Evolutionary conservation across 192 early-diverging fungal genomes (phyloP), one percentile per base, ranked within the genome.

Genomic region (Phlyctochytrium planicorne): DNA sequence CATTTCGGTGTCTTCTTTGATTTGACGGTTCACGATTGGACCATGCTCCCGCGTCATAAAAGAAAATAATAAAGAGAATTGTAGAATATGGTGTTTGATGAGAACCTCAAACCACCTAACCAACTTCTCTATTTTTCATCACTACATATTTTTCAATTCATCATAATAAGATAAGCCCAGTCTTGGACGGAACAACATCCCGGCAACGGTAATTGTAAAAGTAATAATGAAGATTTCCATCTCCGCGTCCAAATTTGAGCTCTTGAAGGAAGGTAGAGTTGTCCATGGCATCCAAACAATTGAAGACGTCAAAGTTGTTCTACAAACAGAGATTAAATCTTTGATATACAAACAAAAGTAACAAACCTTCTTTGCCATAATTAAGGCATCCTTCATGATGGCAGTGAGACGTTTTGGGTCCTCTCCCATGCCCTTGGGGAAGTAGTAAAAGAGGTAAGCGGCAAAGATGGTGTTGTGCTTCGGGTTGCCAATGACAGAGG

Each of bases 361-460:
- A 74, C 72, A 60, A 70, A 79, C 79, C 1, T 78, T 73, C 35
- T 67, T 68, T 6, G 95, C 95, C 63, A 90, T 50, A 25, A 93
- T 85, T 68, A 98, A 79, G 4, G 88, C 89, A 71, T 94, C 93
- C n/a, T 81, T 82, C 59, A 95, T 84, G 36, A 99, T 74, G 20
- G 62, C 70, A 17, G 75, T 72, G 34, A 92, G 65, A 63, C 87
- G 76, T 32, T 78, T 71, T 69, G 79, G 78, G 60, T 84, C 76
- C 56, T 79, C 62, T 20, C 79, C 84, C 53, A 73, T 29, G 17
- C 63, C 79, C 63, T 83, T 78, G 17, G 80, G 80, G 30, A 67
- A 79, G 75, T 99, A 99, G 81, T 98, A 99, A 80, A 93, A 99
- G 35, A 94, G 70, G 65, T 99, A 99, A 14, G 95, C 95, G 0